Evolutionary conservation across 2,329 filamentous ascomycete genomes (phyloP), one percentile per base, ranked within the genome.

Genomic region (Zalaria sp.): DNA sequence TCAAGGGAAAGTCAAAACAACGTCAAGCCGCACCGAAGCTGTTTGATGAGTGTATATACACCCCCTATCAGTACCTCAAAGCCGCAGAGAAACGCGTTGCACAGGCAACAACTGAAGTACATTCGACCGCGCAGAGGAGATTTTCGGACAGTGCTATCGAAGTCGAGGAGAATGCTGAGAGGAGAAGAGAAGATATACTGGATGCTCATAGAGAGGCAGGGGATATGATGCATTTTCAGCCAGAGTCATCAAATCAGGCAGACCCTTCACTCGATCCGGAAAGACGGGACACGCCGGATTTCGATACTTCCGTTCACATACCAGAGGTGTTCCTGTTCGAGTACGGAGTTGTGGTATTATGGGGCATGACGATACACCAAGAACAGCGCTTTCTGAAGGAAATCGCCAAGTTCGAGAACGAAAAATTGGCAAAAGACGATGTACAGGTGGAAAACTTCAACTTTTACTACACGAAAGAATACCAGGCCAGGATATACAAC

Each of bases 401-500:
- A 54, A 83, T 98, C 47, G 77, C 85, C 43, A 94, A 91, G 56
- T 98, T 96, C 52, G 91, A 95, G 61, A 75, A 79, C 34, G 89
- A 94, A 57, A 94, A 94, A 60, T 72, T 96, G 38, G 79, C 79
- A 26, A 76, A 81, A 7, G 88, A 93, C 56, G 86, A 94, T 52
- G 80, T 94, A 27, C 89, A 98, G 65, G 85, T 87, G 37, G 91
- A 98, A 62, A 86, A 89, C 56, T 98, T 98, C 72, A 98, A 98
- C 61, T 98, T 96, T 62, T 98, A 98, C 68, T 96, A 98, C 66
- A 96, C 91, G 3, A 77, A 83, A 54, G 89, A 96, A 58, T 98
- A 98, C 60, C 93, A 98, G 64, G 86, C 91, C 25, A 81, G 91
- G 40, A 98, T 98, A 61, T 98, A 98, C 73, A 98, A 98, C 63